Base-by-base conservation (phyloP, 2,329 filamentous ascomycete genomes). In the Biscogniauxia marginata region DNA sequence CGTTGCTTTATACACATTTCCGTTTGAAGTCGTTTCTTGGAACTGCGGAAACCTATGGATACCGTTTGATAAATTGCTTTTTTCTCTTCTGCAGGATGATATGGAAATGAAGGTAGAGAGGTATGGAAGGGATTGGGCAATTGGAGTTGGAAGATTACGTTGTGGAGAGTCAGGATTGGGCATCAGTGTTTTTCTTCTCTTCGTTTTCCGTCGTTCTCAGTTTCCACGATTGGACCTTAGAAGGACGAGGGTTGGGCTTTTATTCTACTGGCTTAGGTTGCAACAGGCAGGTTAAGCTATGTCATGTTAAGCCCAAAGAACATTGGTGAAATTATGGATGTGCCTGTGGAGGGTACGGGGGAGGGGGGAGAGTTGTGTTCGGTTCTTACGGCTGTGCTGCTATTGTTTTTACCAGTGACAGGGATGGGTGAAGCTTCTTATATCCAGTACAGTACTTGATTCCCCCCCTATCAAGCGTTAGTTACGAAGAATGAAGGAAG, bases 1-100 rank as follows among this genome's bases (percentile, higher is more conserved):
- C 56, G 23, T 9, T 54, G 47, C 50, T 54, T 55, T 62, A 60
- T 54, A 34, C 54, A 18, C 13, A 39, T 16, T 39, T 39, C 30
- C 30, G 9, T 56, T 58, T 53, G 54, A 56, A 54, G 25, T 24
- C 51, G 49, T 62, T 61, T 60, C 48, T 57, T 57, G 55, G 56
- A 57, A 53, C 54, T 61, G 59, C 54, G 52, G 30, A 59, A 59
- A 54, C 56, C 59, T 54, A 67, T 65, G 65, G 67, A 67, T 68
- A 67, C 65, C 62, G 59, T 66, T 65, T 65, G 62, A 62, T 56
- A 63, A 20, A 16, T 34, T 53, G 21, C 46, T 52, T 22, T 46
- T 46, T 51, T 43, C 50, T 56, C 56, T 56, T 30, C 44, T 30
- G 20, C 30, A 49, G 46, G 47, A 56, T 50, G 52, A 20, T 52